Conservation (phyloP, 2,329 filamentous ascomycete species). For the Alternaria ethzedia region DNA sequence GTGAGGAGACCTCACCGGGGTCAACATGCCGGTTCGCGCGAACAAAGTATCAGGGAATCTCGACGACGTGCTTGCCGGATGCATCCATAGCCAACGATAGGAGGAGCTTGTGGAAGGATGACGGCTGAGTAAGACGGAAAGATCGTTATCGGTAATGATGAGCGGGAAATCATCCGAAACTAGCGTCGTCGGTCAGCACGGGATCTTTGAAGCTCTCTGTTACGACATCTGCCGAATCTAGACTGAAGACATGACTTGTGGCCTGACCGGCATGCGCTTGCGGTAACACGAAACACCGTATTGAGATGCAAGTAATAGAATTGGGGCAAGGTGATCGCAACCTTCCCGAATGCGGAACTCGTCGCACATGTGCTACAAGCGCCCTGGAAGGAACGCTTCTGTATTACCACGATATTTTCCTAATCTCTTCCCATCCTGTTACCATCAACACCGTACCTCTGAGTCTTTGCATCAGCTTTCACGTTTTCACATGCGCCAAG, state of each 20-base stretch:
- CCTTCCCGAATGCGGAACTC: background rate
- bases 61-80: slow-evolving; percentile 1
- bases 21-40: background rate
- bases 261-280: slow-evolving; percentile 4
- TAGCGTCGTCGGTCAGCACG: slow-evolving; percentile 22
- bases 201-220: background rate
- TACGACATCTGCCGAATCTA: background rate
- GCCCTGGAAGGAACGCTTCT: background rate
- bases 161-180: slow-evolving; percentile 3
- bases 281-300: background rate
- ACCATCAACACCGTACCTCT: background rate
- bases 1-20: slow-evolving; percentile 2
- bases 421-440: background rate
- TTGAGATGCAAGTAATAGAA: background rate
- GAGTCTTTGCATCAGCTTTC: background rate
- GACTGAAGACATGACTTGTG: background rate
- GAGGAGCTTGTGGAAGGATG: slow-evolving; percentile 6
- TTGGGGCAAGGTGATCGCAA: background rate
- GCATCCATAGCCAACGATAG: slow-evolving; percentile 7
- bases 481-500: slow-evolving; percentile 33
- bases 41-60: background rate
- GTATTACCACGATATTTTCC: background rate
- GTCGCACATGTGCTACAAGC: background rate
- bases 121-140: slow-evolving; percentile 29
- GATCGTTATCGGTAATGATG: slow-evolving; percentile 24